phyloP scores from a whole-genome alignment of 805 yeast species.

The Starmerella bombi region DNA sequence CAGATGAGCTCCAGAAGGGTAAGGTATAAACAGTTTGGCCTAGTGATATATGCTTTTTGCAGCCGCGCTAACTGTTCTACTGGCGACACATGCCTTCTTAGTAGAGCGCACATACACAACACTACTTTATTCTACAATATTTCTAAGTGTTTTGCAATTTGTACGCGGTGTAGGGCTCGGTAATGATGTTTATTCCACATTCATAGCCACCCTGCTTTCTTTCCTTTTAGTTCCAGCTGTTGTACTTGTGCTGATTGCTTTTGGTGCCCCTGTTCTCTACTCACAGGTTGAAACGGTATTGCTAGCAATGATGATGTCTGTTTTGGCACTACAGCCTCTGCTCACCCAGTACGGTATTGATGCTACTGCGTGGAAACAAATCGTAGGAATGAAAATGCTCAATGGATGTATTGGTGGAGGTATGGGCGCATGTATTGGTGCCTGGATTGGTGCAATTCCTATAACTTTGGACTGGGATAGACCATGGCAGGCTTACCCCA shows the following conservation, averaged over 20 bases:
- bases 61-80: slow-evolving; percentile 11
- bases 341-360: slow-evolving; percentile 43
- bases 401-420: slow-evolving; percentile 27
- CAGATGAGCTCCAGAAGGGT: too few species aligned
- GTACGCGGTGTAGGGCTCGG: slow-evolving; percentile 7
- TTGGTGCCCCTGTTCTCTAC: slow-evolving; percentile 69
- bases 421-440: slow-evolving; percentile 43
- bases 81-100: slow-evolving; percentile 16
- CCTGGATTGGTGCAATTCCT: slow-evolving; percentile 88
- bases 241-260: slow-evolving; percentile 35
- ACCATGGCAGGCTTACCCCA: slow-evolving; percentile 94
- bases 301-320: slow-evolving; percentile 47
- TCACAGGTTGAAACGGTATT: slow-evolving; percentile 40
- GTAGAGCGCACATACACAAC: slow-evolving; percentile 7
- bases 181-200: slow-evolving; percentile 20
- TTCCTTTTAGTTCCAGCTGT: slow-evolving; percentile 24
- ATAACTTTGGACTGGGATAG: slow-evolving; percentile 97
- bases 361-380: slow-evolving; percentile 33
- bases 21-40: not conserved
- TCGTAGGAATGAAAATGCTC: slow-evolving; percentile 24
- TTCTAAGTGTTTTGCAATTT: slow-evolving; percentile 7
- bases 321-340: slow-evolving; percentile 51
- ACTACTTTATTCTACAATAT: slow-evolving; percentile 4
- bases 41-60: slow-evolving; percentile 14
- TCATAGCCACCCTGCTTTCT: slow-evolving; percentile 24